phyloP scores from a whole-genome alignment of 345 rosid species.

The Barbarea vulgaris region DNA sequence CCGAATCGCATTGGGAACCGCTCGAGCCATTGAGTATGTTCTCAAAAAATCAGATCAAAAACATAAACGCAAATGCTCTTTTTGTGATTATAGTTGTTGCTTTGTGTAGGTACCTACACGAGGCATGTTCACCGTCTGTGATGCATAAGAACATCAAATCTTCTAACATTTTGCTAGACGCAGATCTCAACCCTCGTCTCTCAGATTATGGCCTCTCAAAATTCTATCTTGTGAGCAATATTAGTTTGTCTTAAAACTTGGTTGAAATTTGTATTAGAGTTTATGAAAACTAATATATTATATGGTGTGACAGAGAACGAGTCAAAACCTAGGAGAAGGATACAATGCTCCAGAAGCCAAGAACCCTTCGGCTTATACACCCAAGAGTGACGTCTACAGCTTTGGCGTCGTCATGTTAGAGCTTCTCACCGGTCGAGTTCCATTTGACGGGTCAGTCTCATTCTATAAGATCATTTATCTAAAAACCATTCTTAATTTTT shows the following conservation, averaged over 20 bases:
- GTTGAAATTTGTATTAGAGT: neutral
- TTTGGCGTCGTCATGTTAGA: constrained; percentile 96
- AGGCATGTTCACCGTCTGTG: constrained; percentile 77
- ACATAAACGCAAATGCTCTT: neutral
- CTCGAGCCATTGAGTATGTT: constrained; percentile 82
- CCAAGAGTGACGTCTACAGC: constrained; percentile 89
- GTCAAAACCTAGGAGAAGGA: constrained; percentile 76
- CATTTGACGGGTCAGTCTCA: constrained; percentile 63
- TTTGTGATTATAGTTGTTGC: constrained; percentile 10
- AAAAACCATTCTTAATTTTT: constrained; percentile 9
- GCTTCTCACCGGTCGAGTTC: constrained; percentile 82
- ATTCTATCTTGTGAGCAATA: constrained; percentile 65
- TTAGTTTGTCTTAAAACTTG: neutral
- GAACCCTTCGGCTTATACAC: constrained; percentile 65
- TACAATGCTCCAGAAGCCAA: constrained; percentile 92
- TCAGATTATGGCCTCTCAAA: constrained; percentile 77
- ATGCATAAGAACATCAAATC: constrained; percentile 95
- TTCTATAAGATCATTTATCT: neutral
- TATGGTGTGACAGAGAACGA: constrained; percentile 56
- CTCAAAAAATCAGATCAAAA: neutral
- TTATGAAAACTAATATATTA: neutral
- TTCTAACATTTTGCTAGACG: constrained; percentile 83
- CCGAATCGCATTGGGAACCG: constrained; percentile 81
- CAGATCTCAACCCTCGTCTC: constrained; percentile 83
- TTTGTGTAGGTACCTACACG: constrained; percentile 79